Base-by-base conservation (phyloP, 2,329 filamentous ascomycete genomes). In the Beauveria rudraprayagi region DNA sequence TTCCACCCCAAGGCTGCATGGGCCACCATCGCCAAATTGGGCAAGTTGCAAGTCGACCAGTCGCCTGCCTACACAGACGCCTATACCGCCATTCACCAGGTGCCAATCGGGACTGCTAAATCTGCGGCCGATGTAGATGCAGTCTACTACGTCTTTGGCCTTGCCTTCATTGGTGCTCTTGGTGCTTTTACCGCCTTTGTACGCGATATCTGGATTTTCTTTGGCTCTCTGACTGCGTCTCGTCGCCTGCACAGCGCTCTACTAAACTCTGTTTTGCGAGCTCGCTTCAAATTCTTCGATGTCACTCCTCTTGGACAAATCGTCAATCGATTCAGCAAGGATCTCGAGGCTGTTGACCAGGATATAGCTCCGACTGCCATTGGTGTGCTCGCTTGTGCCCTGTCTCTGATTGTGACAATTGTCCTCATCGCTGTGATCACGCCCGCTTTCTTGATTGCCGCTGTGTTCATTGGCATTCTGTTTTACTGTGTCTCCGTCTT, bases 311-410 rank as follows among this genome's bases (percentile, higher is more conserved):
- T 97, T 0, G 94, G 94, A 14, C 93, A 97, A 74, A 82, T 99
- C 69, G 97, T 97, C 88, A 99, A 99, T 75, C 86, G 94, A 22
- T 99, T 99, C 77, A 97, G 93, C 72, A 97, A 97, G 75, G 94
- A 99, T 72, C 84, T 99, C 16, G 92, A 99, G 72, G 87, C 92
- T 11, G 83, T 99, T 22, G 94, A 99, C 67, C 94, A 99, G 72
- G 94, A 99, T 73, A 90, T 99, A 62, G 92, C 94, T 0, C 91
- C 92, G 2, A 87, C 95, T 46, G 93, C 94, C 24, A 92, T 97
- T 66, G 84, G 85, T 59, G 83, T 88, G 57, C 83, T 88, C 74
- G 81, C 79, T n/a, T 88, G 83, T 67, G 81, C 78, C 1, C 75
- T 88, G 63, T 83, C 80, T 37, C 82, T 97, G 50, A 70, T 94